Evolutionary conservation across 2,329 filamentous ascomycete species (phyloP).

Genomic region (Zymoseptoria pseudotritici): DNA sequence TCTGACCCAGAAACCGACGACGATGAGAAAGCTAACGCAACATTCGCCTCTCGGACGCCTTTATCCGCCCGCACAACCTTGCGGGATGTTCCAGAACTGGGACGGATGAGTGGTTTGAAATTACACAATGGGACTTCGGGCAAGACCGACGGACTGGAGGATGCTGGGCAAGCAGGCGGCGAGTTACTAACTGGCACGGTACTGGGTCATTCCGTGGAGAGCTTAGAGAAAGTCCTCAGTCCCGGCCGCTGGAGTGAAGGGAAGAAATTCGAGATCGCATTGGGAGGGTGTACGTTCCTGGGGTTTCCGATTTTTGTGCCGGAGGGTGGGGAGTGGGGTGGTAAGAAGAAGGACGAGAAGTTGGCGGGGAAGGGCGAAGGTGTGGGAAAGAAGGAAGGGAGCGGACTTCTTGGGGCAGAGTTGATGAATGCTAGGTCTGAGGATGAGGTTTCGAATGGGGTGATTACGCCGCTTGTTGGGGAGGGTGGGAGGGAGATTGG

Average conservation of each 20-base stretch:
- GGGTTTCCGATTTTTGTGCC: constrained; percentile 78
- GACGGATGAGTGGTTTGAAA: background rate
- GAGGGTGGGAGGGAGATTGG: background rate
- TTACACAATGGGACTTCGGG: background rate
- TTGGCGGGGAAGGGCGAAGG: constrained; percentile 3
- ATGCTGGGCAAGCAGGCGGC: background rate
- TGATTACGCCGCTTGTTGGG: background rate
- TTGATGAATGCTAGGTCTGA: background rate
- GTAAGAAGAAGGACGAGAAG: background rate
- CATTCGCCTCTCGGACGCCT: background rate
- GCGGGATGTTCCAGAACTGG: background rate
- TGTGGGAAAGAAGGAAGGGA: background rate
- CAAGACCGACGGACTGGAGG: background rate
- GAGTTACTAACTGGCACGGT: constrained; percentile 6
- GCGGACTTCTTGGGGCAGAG: background rate
- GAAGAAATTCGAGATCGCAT: constrained; percentile 77
- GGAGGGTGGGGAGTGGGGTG: constrained; percentile 49
- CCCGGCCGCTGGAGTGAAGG: constrained; percentile 58
- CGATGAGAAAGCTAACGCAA: background rate
- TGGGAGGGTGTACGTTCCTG: constrained; percentile 73
- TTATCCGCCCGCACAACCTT: background rate
- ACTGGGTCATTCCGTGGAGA: constrained; percentile 40
- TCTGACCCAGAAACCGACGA: constrained; percentile 10
- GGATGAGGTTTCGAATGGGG: background rate
- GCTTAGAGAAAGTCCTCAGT: constrained; percentile 72